Evolutionary conservation across 2,329 filamentous ascomycete genomes (phyloP).

Genomic region (Helminthosporium solani): DNA sequence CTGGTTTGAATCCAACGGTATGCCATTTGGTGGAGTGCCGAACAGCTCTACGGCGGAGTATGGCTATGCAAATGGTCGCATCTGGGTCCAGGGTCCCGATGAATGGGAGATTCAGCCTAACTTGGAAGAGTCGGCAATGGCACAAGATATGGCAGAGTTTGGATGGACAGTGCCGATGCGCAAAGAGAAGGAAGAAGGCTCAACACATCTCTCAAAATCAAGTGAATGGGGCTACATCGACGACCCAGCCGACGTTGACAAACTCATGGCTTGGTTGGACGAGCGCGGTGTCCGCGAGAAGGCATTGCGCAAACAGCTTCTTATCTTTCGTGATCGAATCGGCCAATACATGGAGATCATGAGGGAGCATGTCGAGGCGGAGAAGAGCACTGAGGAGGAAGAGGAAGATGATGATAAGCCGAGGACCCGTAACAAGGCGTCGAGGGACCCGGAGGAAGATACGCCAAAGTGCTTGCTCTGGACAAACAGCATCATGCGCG

Average conservation of each 20-base stretch:
- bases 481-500: constrained; percentile 63
- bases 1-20: constrained; percentile 98
- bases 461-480: constrained; percentile 63
- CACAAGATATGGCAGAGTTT: constrained; percentile 75
- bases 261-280: constrained; percentile 85
- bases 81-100: constrained; percentile 96
- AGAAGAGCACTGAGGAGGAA: constrained; percentile 50
- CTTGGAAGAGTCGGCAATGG: constrained; percentile 61
- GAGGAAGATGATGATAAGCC: constrained; percentile 56
- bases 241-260: constrained; percentile 73
- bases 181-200: constrained; percentile 81
- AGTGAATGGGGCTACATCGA: constrained; percentile 90
- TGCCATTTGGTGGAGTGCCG: constrained; percentile 89
- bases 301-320: constrained; percentile 83
- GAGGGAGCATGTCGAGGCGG: constrained; percentile 54
- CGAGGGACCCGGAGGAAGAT: constrained; percentile 55
- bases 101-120: constrained; percentile 68
- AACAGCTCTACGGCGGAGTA: constrained; percentile 84
- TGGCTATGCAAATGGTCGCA: constrained; percentile 86
- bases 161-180: constrained; percentile 82
- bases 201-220: constrained; percentile 73
- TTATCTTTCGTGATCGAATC: constrained; percentile 74
- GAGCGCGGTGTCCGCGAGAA: constrained; percentile 81
- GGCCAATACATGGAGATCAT: constrained; percentile 77
- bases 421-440: constrained; percentile 63